Percentiles rank a stretch among this genome's conserved stretches.
phyloP scores from a whole-genome alignment of 148 eudicot species.

The Rhododendron simsii region DNA sequence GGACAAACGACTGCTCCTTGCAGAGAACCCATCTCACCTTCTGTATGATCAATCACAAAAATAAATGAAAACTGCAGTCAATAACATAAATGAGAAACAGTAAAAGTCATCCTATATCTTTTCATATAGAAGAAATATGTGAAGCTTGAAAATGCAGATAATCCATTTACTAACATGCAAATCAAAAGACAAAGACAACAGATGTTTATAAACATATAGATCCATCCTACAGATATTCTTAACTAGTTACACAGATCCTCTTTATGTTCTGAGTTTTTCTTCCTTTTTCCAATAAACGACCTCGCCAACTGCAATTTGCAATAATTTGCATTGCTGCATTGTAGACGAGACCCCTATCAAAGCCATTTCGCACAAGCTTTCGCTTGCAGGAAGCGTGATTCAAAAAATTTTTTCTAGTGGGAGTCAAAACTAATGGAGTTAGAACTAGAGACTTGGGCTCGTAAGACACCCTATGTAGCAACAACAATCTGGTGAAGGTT shows the following conservation, averaged over 20 bases:
- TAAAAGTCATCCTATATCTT: background rate
- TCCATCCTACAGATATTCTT: background rate
- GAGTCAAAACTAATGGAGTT: background rate
- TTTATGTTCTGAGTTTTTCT: background rate
- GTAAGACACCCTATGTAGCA: background rate
- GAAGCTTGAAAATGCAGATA: background rate
- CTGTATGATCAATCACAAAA: conserved; percentile 10
- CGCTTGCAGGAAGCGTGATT: background rate
- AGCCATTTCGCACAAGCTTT: background rate
- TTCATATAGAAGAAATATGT: background rate
- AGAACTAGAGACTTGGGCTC: background rate
- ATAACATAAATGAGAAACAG: background rate
- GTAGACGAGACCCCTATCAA: background rate
- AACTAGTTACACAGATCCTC: background rate
- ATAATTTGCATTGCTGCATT: background rate
- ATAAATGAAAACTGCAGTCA: background rate
- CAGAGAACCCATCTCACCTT: conserved; percentile 57
- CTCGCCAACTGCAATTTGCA: background rate
- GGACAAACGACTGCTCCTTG: conserved; percentile 80
- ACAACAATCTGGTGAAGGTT: too few relatives aligned
- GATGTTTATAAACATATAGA: background rate
- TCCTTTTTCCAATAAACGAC: background rate
- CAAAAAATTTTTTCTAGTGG: background rate
- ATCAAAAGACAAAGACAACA: background rate
- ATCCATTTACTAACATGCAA: background rate